Base-by-base conservation (phyloP, 768 basidiomycete genomes). In the Tephrocybe sp. region DNA sequence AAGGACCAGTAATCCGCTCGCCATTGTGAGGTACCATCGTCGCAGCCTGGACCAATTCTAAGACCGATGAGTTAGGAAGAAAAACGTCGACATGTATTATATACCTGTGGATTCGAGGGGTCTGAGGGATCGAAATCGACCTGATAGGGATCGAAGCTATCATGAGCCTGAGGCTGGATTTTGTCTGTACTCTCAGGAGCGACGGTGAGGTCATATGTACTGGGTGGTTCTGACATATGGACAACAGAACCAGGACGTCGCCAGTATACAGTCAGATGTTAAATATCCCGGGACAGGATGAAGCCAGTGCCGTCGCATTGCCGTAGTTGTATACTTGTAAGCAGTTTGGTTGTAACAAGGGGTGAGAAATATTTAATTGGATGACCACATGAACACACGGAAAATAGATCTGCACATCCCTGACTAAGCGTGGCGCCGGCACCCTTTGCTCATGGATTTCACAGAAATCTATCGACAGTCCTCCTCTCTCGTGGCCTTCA, bases 391-490 rank as follows among this genome's bases (percentile, higher is more conserved):
- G 45, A 14, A 7, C n/a, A n/a, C 39, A n/a, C 42, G 26, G 42
- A 43, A 7, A 39, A 39, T 16, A 43, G 22, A 43, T 43, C 45
- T 20, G 32, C 35, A 40, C 30, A 35, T 7, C 38, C 14, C 39
- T 39, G 34, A 39, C 26, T 26, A 26, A 26, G 26, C 7, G 26
- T 4, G 7, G 26, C 26, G 26, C 7, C 26, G 7, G 26, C 26
- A 22, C 26, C 19, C 3, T 9, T 44, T 13, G 12, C 20, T 35
- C 36, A 90, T 91, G 89, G 90, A 93, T 68, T 92, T 92, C 62
- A 92, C 91, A 16, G 88, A 92, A 64, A 77, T 89, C 55, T 92
- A 92, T 76, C 80, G 78, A 55, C 89, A 91, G 43, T 78, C 89
- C 5, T 68, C 72, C 7, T 76, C 68, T n/a, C 78, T 90, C 38